Base-by-base conservation (phyloP, 2,329 filamentous ascomycete species). In the Sarocladium oryzae region DNA sequence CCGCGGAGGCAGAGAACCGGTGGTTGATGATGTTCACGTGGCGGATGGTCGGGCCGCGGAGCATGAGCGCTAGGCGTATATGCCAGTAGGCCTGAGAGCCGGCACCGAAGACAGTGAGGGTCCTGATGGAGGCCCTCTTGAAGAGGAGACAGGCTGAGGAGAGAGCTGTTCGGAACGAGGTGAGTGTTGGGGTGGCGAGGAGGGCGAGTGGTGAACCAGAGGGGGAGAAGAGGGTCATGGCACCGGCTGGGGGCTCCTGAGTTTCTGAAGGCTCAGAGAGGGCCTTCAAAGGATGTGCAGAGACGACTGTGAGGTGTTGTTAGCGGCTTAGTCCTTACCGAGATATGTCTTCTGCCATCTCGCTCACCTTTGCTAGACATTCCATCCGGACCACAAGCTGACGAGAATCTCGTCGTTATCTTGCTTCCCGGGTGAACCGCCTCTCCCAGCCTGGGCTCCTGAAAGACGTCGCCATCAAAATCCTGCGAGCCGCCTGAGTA, bases 71-170 rank as follows among this genome's bases (percentile, higher is more conserved):
- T 4, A 97, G 78, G 1, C 90, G 85, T 38, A 95, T 82, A 65
- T 96, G 92, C 91, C 91, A 97, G 71, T 92, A 95, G 11, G 92
- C 92, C 71, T 96, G 91, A 58, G 86, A 83, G 41, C 92, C 92
- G 30, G 86, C 85, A 21, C 92, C 92, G 65, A 96, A 97, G 50
- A 95, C 85, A 13, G 86, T 84, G 10, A 96, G 63, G 13, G 84
- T 88, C 62, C 85, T 84, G 37, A 95, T 85, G 24, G 78, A 78
- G 51, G 78, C 73, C 52, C 92, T 87, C 33, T 77, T 78, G 18
- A 69, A 66, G 30, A 89, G 73, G 0, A 89, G 74, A 23, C 84
- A 82, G 51, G 85, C 79, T 3, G 85, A 86, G 1, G 82, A 82
- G 10, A 92, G 72, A 0, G 88, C 86, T 0, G 89, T 93, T 54